phyloP scores from a whole-genome alignment of 2,329 filamentous ascomycete species.

The Penicillium oxalicum region DNA sequence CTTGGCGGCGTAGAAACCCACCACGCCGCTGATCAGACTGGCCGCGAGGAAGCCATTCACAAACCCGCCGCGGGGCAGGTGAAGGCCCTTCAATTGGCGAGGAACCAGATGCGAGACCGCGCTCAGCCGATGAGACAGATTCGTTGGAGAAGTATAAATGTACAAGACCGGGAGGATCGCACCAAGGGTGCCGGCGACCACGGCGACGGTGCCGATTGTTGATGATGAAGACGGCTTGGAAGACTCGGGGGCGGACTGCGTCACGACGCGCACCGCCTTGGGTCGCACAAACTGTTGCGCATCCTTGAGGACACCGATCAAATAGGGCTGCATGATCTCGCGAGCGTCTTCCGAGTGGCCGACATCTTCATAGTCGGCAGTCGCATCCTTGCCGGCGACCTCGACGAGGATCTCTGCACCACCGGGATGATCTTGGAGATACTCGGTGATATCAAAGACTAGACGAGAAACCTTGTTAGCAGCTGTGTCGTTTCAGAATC shows the following conservation, averaged over 20 bases:
- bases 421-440: conserved; percentile 54
- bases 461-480: neutral
- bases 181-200: conserved; percentile 9
- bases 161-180: conserved; percentile 8
- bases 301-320: conserved; percentile 31
- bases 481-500: no score
- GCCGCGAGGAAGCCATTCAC: conserved; percentile 19
- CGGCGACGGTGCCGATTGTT: conserved; percentile 27
- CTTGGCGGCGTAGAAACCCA: conserved; percentile 10
- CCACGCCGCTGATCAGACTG: conserved; percentile 10
- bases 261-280: conserved; percentile 20
- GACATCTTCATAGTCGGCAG: conserved; percentile 38
- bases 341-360: conserved; percentile 43
- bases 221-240: conserved; percentile 6
- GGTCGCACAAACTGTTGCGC: conserved; percentile 16
- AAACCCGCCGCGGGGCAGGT: conserved; percentile 16
- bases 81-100: conserved; percentile 3
- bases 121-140: neutral
- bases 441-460: conserved; percentile 58
- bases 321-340: conserved; percentile 35
- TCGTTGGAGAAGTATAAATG: conserved; percentile 1
- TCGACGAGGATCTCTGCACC: conserved; percentile 40
- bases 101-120: conserved; percentile 1
- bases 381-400: conserved; percentile 39
- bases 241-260: conserved; percentile 8